phyloP scores from a whole-genome alignment of 139 green algal genomes.

The Zygnema circumcarinatum region DNA sequence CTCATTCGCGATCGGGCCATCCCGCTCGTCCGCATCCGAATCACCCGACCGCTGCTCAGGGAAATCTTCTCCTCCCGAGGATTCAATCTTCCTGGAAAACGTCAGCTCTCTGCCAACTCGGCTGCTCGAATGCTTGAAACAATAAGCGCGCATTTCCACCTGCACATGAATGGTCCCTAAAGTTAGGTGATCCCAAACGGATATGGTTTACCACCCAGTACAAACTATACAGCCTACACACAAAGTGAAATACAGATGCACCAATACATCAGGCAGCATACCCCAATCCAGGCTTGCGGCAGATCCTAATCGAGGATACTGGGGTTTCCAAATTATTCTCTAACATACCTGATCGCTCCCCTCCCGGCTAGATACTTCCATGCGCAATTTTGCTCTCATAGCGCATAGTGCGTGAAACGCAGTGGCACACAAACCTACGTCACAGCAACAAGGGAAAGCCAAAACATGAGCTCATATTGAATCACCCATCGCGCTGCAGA shows the following conservation, averaged over 20 bases:
- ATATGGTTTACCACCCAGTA: too few species aligned
- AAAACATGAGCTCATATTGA: too few species aligned
- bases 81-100: not conserved
- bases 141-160: constrained; percentile 47
- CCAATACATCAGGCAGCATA: not conserved
- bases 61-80: too few species aligned
- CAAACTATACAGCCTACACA: too few species aligned
- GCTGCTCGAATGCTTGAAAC: constrained; percentile 41
- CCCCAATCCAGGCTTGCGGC: not conserved
- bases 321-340: too few species aligned
- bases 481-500: too few species aligned
- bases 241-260: too few species aligned
- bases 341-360: constrained; percentile 51
- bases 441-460: not conserved
- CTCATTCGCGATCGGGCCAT: too few species aligned
- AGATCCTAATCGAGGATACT: not conserved
- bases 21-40: too few species aligned
- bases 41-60: too few species aligned
- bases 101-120: not conserved
- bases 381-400: constrained; percentile 30
- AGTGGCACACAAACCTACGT: constrained; percentile 45
- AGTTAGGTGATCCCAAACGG: constrained; percentile 1
- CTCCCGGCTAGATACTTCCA: constrained; percentile 49
- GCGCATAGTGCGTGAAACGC: constrained; percentile 65
- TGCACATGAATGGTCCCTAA: too few species aligned